Evolutionary conservation across 2,329 filamentous ascomycete genomes (phyloP), one percentile per base, ranked within the genome.

Genomic region (Alternaria alternata): DNA sequence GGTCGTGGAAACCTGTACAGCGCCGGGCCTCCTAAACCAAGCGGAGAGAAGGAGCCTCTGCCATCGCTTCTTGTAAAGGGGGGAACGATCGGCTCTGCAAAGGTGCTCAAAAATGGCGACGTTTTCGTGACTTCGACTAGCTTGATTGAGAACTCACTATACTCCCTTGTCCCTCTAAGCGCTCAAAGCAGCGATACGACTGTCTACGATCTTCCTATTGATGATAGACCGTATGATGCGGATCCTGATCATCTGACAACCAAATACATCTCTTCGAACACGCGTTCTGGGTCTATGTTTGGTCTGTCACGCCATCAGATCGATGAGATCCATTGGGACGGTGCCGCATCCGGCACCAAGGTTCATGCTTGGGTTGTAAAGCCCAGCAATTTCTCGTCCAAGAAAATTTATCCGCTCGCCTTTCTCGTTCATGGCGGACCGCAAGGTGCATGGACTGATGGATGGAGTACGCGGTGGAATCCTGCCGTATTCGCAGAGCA

Each of bases 381-480:
- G 59, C 91, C 85, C 65, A 78, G 80, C 34, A 74, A 85, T 68
- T 96, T 94, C 73, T 85, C 91, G 71, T 78, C 84, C 8, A 82
- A 78, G 18, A 90, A 92, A 77, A 93, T 87, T 65, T 96, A 94
- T 71, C 93, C 93, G 0, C 82, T 96, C 5, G 87, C 90, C 2
- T 89, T 93, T 73, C 81, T 94, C 42, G 91, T 96, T 63, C 93
- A 96, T 72, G 93, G 93, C 55, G 93, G 93, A 0, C 92, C 92
- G 0, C 91, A 95, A 75, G 87, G 89, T 22, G 87, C 91, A 0
- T 94, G 91, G 89, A 81, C 78, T 32, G 90, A 95, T 71, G 82
- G 85, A 28, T 96, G 92, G 91, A 90, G 86, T 75, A 93, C 89
- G 3, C 84, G 93, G 18, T 96, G 93, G 93, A 96, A 96, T 74